Conservation (phyloP, 306 rosid genomes). For the Vigna trinervia region DNA sequence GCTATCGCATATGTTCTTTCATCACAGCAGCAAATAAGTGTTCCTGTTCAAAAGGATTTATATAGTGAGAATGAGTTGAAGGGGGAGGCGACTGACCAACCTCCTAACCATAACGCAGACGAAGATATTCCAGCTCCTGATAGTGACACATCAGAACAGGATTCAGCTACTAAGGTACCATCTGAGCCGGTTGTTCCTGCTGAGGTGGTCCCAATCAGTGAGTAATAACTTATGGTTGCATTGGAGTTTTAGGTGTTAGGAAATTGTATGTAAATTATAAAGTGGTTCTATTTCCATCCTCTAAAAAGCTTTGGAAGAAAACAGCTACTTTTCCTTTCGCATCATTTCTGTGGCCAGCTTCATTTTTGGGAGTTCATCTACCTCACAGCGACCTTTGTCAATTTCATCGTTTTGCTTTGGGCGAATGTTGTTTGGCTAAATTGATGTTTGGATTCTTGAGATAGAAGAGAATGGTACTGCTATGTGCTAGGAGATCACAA, state of each 20-base stretch:
- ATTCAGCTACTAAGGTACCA: slow-evolving; percentile 25
- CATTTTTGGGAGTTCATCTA: slow-evolving; percentile 4
- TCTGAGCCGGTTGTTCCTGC: slow-evolving; percentile 27
- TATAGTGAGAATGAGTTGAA: slow-evolving; percentile 66
- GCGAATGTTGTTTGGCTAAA: neutral
- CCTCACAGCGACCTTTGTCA: neutral
- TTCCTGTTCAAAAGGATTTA: slow-evolving; percentile 82
- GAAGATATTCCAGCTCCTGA: slow-evolving; percentile 25
- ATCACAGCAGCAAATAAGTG: slow-evolving; percentile 73
- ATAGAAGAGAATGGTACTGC: neutral
- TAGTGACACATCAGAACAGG: slow-evolving; percentile 39
- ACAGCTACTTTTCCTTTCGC: neutral
- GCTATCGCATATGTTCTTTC: slow-evolving; percentile 84
- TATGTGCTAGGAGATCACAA: neutral
- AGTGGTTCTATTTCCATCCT: slow-evolving; percentile 15
- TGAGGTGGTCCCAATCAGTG: slow-evolving; percentile 26
- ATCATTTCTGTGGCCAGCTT: neutral
- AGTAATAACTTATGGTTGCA: slow-evolving; percentile 28
- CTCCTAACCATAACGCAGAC: neutral
- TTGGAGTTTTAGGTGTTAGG: neutral
- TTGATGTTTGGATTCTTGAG: neutral
- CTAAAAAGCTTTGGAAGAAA: slow-evolving; percentile 9
- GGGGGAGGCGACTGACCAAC: slow-evolving; percentile 53
- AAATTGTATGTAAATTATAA: neutral
- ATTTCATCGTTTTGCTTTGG: slow-evolving; percentile 31